Base-by-base conservation (phyloP, 352 stramenopile genomes). In the Globisporangium spinosum region DNA sequence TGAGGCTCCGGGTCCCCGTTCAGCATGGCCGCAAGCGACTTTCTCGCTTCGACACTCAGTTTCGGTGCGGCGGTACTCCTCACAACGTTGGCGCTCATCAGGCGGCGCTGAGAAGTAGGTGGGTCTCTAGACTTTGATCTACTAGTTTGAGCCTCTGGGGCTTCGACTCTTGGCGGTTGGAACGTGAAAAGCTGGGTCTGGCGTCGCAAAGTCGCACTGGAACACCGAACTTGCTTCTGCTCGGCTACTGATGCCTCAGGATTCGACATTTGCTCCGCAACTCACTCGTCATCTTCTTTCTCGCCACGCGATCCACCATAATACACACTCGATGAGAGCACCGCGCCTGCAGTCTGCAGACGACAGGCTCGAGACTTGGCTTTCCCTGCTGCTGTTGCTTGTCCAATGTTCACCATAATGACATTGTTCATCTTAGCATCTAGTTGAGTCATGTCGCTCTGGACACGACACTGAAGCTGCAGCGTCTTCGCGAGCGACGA, bases 111-210 rank as follows among this genome's bases (percentile, higher is more conserved):
- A n/a, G 20, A 7, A 17, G 3, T n/a, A 32, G 17, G 38, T 40
- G 1, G 32, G 35, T 23, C 15, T 55, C 23, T 35, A 25, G 13
- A 15, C 20, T 22, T 38, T 32, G 57, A 20, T 47, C 5, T 23
- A 12, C 29, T 32, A 32, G 45, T 15, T 17, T 58, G 43, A 40
- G 58, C 22, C 5, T 56, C 22, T 32, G 35, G 49, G 1, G 29
- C 38, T 22, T 53, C 59, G 25, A 53, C 51, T 17, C 69, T 59
- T 9, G 73, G 58, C 6, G 73, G 34, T 59, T 73, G 62, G 27
- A 89, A 70, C 23, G 80, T 79, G 38, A 82, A 71, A 23, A 89
- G 68, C 25, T 77, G 69, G 25, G 73, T 74, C 62, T 87, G 80
- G 34, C 80, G 77, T 62, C 75, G 77, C 63, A 89, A 69, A 32